Percentiles rank a stretch among this genome's conserved stretches.
phyloP scores from a whole-genome alignment of 306 rosid genomes.

The Potentilla sterilis region DNA sequence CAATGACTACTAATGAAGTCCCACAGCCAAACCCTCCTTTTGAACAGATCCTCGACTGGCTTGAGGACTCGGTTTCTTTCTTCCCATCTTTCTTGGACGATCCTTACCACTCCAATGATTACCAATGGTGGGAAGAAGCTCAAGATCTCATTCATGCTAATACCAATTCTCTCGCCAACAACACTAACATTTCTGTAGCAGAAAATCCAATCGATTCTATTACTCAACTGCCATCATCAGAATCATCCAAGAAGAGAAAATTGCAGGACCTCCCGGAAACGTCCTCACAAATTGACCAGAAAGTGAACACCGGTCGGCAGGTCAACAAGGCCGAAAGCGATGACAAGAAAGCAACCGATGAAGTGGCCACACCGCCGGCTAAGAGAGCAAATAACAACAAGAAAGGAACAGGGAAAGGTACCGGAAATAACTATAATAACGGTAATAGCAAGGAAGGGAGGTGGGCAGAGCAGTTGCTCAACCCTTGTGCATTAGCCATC shows the following conservation, averaged over 20 bases:
- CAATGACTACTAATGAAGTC: slow-evolving; percentile 53
- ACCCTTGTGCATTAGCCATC: slow-evolving; percentile 80
- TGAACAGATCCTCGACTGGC: slow-evolving; percentile 80
- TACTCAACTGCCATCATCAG: slow-evolving; percentile 35
- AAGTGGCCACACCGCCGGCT: slow-evolving; percentile 23
- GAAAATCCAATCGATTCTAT: slow-evolving; percentile 26
- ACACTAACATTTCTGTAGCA: slow-evolving; percentile 21
- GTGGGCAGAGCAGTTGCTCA: slow-evolving; percentile 94
- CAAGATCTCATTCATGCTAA: slow-evolving; percentile 42
- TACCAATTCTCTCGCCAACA: slow-evolving; percentile 33
- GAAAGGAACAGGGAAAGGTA: slow-evolving; percentile 46
- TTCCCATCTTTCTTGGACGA: slow-evolving; percentile 73
- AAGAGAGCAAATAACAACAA: slow-evolving; percentile 54
- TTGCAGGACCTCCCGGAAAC: slow-evolving; percentile 32
- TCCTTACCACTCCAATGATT: slow-evolving; percentile 48
- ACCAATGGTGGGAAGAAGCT: slow-evolving; percentile 58
- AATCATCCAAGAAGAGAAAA: slow-evolving; percentile 62
- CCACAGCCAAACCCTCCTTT: slow-evolving; percentile 45
- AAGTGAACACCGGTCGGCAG: background rate
- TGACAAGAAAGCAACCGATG: slow-evolving; percentile 17
- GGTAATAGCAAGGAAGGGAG: slow-evolving; percentile 79
- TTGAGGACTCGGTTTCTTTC: slow-evolving; percentile 66
- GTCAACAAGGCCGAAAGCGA: background rate
- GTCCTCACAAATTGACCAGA: slow-evolving; percentile 38
- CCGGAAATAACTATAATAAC: slow-evolving; percentile 53